These are phyloP conservation scores for Pyrenula massariospora DNA, from an alignment of 495 filamentous ascomycete species.

Conservation along the genomic window DNA sequence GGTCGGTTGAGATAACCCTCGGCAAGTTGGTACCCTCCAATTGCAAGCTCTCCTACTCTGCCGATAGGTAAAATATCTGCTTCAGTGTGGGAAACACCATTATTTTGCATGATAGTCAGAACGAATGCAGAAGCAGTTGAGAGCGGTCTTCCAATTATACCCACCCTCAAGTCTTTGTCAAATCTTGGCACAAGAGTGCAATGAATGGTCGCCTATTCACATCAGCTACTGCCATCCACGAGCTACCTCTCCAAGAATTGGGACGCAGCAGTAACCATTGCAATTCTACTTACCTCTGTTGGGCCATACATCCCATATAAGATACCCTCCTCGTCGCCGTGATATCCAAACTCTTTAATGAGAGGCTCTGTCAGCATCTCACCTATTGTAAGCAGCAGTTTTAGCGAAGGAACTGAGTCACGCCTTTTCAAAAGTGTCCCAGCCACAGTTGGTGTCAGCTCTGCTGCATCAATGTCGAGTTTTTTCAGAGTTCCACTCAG, in stretches of 20 bases:
- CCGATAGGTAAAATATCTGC: constrained; percentile 51
- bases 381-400: constrained; percentile 66
- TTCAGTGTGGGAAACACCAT: constrained; percentile 9
- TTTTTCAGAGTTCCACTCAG: constrained; percentile 48
- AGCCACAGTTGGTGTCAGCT: constrained; percentile 73
- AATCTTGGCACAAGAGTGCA: constrained; percentile 46
- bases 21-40: constrained; percentile 70
- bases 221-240: too few relatives aligned
- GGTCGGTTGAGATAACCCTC: constrained; percentile 68
- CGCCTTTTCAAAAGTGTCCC: constrained; percentile 52
- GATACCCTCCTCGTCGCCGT: constrained; percentile 25
- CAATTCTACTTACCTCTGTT: constrained; percentile 37
- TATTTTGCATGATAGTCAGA: constrained; percentile 25
- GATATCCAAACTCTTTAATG: constrained; percentile 57
- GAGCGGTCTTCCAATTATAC: constrained; percentile 61
- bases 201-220: constrained; percentile 52
- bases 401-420: constrained; percentile 46
- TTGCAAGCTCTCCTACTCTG: constrained; percentile 67
- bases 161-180: constrained; percentile 30
- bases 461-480: constrained; percentile 65
- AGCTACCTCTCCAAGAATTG: too few relatives aligned
- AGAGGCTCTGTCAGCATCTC: constrained; percentile 72
- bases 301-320: constrained; percentile 83
- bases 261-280: too few relatives aligned
- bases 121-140: constrained; percentile 69